Evolutionary conservation across 2,329 filamentous ascomycete species (phyloP), one percentile per base, ranked within the genome.

Genomic region (Epichloe gansuensis): DNA sequence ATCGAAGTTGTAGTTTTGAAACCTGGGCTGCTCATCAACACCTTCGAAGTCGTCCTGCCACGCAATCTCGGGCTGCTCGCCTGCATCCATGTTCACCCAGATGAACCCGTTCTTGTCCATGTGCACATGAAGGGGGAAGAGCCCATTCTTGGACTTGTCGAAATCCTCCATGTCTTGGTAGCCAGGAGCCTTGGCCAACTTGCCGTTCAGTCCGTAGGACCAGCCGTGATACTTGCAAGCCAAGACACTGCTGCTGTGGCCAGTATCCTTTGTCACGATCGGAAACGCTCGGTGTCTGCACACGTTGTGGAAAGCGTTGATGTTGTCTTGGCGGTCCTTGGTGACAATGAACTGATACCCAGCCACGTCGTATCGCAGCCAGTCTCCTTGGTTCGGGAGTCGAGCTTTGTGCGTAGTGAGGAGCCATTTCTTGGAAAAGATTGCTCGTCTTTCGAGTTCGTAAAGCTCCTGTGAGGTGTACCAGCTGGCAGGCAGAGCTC

Each of bases 151-250:
- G 11, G 68, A 65, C 63, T 73, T 77, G 57, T 80, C 74, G 58
- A 83, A 83, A 8, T 74, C 76, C 2, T 70, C 66, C 1, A 81
- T 64, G 21, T 74, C 71, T 41, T 80, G 71, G 58, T 80, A 83
- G 2, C 75, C 72, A 0, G 79, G 79, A 2, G 80, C 79, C 61
- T 82, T 82, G 27, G 78, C 74, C 3, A 82, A 68, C 47, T 75
- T 74, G 13, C 79, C 80, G 31, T 68, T 71, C 2, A 78, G 67
- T 44, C 77, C 75, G 55, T 82, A 82, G 2, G 76, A 78, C 79
- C 80, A 83, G 42, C 78, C 78, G 58, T 82, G 79, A 58, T 82
- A 82, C 53, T 75, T 74, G 68, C 80, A 83, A 0, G 74, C 69
- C 39, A 83, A 71, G 38, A 82, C 72, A 56, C 66, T 71, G 56